Conservation (phyloP, 306 rosid genomes). For the Casuarina equisetifolia region DNA sequence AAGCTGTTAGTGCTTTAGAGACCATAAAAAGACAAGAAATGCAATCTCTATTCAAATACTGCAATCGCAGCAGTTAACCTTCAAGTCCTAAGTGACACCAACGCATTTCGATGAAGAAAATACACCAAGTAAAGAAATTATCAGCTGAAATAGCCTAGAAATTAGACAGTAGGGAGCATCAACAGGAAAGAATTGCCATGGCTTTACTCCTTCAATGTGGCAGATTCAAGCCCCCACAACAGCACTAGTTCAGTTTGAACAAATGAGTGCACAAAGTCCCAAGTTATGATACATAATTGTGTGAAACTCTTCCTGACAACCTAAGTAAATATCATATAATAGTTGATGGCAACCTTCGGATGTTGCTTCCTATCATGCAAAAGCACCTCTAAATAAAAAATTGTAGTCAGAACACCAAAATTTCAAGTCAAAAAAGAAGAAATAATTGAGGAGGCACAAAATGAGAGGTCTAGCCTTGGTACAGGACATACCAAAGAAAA, state of each 20-base stretch:
- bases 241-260: neutral
- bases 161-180: neutral
- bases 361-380: neutral
- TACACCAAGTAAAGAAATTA: neutral
- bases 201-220: neutral
- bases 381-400: neutral
- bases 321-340: neutral
- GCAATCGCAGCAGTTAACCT: neutral
- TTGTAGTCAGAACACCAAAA: neutral
- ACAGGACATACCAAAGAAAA: neutral
- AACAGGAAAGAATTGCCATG: neutral
- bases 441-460: neutral
- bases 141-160: neutral
- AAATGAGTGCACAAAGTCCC: neutral
- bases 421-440: neutral
- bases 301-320: neutral
- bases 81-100: neutral
- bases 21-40: neutral
- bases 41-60: neutral
- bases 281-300: neutral
- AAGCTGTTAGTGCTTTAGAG: neutral
- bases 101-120: neutral
- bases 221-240: neutral
- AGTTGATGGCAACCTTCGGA: neutral
- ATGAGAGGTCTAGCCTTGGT: neutral